A percentile compares a stretch with the other conserved stretches of the same genome.
Conservation (phyloP, 164 flowering plant genomes). For the Cinnamomum micranthum region DNA sequence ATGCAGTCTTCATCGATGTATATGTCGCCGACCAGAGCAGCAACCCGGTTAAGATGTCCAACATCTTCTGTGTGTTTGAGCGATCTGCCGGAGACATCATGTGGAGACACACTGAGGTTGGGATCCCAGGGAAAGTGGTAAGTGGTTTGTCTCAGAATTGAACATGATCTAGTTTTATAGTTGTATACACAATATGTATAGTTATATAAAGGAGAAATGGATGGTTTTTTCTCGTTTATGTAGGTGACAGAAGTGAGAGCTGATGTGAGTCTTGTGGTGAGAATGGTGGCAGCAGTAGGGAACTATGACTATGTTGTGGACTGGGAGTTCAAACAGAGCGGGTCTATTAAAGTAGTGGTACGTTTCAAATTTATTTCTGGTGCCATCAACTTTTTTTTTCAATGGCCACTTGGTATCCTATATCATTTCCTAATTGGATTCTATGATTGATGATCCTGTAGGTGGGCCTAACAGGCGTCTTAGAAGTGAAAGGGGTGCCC, state of each 20-base stretch:
- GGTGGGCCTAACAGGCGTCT: slow-evolving; percentile 54
- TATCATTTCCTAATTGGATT: no score
- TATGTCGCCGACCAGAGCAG: slow-evolving; percentile 32
- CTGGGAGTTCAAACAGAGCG: slow-evolving; percentile 55
- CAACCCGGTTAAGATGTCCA: slow-evolving; percentile 18
- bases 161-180: not conserved
- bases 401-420: no score
- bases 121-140: slow-evolving; percentile 39
- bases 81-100: slow-evolving; percentile 36
- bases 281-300: slow-evolving; percentile 46
- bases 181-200: no score
- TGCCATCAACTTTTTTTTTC: not conserved
- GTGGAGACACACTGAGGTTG: slow-evolving; percentile 54
- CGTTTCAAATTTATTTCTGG: not conserved
- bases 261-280: slow-evolving; percentile 43
- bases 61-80: slow-evolving; percentile 47
- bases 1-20: slow-evolving; percentile 39
- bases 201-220: not conserved
- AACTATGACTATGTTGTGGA: slow-evolving; percentile 56
- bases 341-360: slow-evolving; percentile 52
- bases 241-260: slow-evolving; percentile 41
- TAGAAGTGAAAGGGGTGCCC: slow-evolving; percentile 41
- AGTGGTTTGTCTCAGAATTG: slow-evolving; percentile 1
- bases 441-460: slow-evolving; percentile 7
- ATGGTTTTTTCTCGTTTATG: not conserved